Base-by-base conservation (phyloP, 2,329 filamentous ascomycete genomes). In the Lasiodiplodia sp. region DNA sequence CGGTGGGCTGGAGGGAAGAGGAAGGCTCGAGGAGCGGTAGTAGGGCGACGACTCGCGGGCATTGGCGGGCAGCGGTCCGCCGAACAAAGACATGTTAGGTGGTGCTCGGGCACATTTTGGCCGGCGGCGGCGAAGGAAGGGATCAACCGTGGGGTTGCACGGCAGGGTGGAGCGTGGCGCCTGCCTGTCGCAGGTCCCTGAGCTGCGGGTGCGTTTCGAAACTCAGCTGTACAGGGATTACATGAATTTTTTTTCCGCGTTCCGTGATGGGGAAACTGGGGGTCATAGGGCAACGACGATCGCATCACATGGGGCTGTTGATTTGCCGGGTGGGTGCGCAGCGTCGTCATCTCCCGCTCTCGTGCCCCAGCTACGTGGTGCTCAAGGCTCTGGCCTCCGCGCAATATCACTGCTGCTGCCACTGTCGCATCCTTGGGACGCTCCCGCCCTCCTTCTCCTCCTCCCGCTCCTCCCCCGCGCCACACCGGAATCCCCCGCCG, bases 21-120 rank as follows among this genome's bases (percentile, higher is more conserved):
- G 51, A 3, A 51, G 40, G 28, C 37, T 55, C 37, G 37, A 47
- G 21, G 66, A 68, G 47, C 66, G 56, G 47, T 44, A 55, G 57
- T 62, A 44, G 23, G 47, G 40, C 11, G 40, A 21, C 10, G 40
- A 21, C 10, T 57, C n/a, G 37, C 23, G 55, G 40, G 40, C 14
- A 23, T 51, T 4, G 44, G 56, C 25, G 66, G 66, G 56, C 47
- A 63, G 66, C 38, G 66, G 37, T 53, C 60, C 67, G 53, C 67
- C 67, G 25, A 69, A 69, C 44, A 69, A 44, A 66, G 67, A 69
- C 67, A 69, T 69, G 67, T 12, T 66, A 23, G 38, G 31, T 23
- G 65, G 31, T 23, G 65, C 10, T 37, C n/a, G 28, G 28, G 47
- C n/a, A 34, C 60, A 52, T 64, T 47, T 21, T 52, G 40, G 56